phyloP scores from a whole-genome alignment of 169 alveolate genomes.

The Cyclospora cayetanensis region DNA sequence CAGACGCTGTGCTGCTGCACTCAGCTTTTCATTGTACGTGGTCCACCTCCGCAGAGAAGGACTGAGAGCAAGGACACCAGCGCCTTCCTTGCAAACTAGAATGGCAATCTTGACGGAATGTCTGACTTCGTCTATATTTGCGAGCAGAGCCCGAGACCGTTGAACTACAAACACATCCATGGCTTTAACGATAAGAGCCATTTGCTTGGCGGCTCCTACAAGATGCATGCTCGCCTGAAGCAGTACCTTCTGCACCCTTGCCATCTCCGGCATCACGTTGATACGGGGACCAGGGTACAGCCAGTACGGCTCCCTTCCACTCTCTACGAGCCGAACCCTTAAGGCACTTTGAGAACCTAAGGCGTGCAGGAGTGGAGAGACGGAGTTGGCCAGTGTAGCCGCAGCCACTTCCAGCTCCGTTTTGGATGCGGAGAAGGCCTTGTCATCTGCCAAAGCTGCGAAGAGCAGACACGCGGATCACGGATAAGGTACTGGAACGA shows the following conservation, averaged over 20 bases:
- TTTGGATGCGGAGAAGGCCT: neutral
- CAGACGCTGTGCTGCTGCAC: neutral
- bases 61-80: neutral
- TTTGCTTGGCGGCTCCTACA: neutral
- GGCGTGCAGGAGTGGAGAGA: neutral
- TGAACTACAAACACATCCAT: neutral
- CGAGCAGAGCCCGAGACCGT: neutral
- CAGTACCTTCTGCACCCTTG: neutral
- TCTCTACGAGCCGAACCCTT: neutral
- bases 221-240: conserved; percentile 16
- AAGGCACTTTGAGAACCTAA: neutral
- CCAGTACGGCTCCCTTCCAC: conserved; percentile 19
- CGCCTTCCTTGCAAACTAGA: neutral
- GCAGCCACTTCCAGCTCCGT: neutral
- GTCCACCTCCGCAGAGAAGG: neutral
- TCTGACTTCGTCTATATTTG: neutral
- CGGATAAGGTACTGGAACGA: too few relatives aligned
- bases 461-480: neutral
- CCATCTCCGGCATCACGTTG: neutral
- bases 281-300: neutral
- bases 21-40: neutral
- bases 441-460: neutral
- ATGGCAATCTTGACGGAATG: neutral
- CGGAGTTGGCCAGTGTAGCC: neutral
- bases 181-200: neutral